phyloP scores from a whole-genome alignment of 768 basidiomycete species.

The Peribolospora baueri region DNA sequence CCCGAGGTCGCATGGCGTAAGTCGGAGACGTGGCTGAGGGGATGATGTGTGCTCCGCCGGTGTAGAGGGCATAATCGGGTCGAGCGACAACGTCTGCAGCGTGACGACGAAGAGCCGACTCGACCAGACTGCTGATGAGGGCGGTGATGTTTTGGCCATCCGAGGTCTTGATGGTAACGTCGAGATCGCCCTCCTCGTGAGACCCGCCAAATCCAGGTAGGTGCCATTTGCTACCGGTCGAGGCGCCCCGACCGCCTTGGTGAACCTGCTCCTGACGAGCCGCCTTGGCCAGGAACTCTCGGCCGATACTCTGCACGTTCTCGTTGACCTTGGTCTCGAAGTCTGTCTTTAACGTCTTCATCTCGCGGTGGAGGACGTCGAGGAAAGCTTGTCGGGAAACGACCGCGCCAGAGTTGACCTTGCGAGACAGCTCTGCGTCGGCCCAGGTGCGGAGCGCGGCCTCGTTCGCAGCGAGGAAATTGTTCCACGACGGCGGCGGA shows the following conservation, averaged over 20 bases:
- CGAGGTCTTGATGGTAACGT: slow-evolving; percentile 20
- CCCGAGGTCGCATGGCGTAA: slow-evolving; percentile 30
- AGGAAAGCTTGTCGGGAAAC: slow-evolving; percentile 18
- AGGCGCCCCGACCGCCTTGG: slow-evolving; percentile 1
- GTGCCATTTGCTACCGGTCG: background rate
- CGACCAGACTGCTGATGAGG: slow-evolving; percentile 50
- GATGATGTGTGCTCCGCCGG: slow-evolving; percentile 54
- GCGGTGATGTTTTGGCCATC: slow-evolving; percentile 51
- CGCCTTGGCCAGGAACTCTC: slow-evolving; percentile 12
- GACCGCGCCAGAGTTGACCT: slow-evolving; percentile 14
- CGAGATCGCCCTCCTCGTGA: background rate
- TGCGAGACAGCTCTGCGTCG: slow-evolving; percentile 14
- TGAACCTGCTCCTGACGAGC: slow-evolving; percentile 7
- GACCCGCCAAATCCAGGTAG: background rate
- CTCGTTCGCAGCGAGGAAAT: slow-evolving; percentile 17
- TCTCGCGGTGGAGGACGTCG: slow-evolving; percentile 18
- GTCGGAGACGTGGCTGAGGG: slow-evolving; percentile 64
- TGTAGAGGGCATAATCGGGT: slow-evolving; percentile 63
- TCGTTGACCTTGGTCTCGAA: slow-evolving; percentile 11
- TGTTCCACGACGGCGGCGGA: slow-evolving; percentile 13
- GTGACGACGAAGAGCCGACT: slow-evolving; percentile 40
- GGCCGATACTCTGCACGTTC: slow-evolving; percentile 11
- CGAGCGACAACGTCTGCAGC: slow-evolving; percentile 58
- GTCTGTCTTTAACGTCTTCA: slow-evolving; percentile 14
- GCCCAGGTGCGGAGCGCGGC: slow-evolving; percentile 17